phyloP scores from a whole-genome alignment of 768 basidiomycete species.

The Dictyophora rubrovolvata region DNA sequence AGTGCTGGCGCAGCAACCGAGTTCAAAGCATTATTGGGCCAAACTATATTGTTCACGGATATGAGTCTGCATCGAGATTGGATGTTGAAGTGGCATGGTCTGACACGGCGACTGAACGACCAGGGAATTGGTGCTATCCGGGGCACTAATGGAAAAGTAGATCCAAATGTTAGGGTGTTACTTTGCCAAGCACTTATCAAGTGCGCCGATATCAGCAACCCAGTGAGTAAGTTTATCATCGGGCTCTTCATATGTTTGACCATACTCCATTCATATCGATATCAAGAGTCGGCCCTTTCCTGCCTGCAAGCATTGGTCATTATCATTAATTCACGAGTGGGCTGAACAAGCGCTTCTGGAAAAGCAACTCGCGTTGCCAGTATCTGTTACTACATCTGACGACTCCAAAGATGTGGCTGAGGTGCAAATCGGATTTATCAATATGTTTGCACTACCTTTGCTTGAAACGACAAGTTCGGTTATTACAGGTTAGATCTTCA shows the following conservation, averaged over 20 bases:
- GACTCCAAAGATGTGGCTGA: slow-evolving; percentile 56
- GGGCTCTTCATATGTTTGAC: neutral
- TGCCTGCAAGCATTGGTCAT: slow-evolving; percentile 91
- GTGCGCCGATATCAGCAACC: slow-evolving; percentile 98
- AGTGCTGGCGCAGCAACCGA: slow-evolving; percentile 14
- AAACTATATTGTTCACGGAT: slow-evolving; percentile 86
- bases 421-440: slow-evolving; percentile 85
- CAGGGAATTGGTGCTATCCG: slow-evolving; percentile 9
- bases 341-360: slow-evolving; percentile 81
- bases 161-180: slow-evolving; percentile 46
- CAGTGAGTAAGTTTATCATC: slow-evolving; percentile 47
- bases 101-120: slow-evolving; percentile 25
- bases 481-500: slow-evolving; percentile 52
- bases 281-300: slow-evolving; percentile 78
- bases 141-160: slow-evolving; percentile 24
- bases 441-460: slow-evolving; percentile 71
- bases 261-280: slow-evolving; percentile 2
- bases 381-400: slow-evolving; percentile 43
- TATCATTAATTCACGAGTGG: slow-evolving; percentile 86
- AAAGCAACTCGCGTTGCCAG: slow-evolving; percentile 59
- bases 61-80: slow-evolving; percentile 87
- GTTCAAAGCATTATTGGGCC: slow-evolving; percentile 67
- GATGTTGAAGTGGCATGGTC: slow-evolving; percentile 51
- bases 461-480: slow-evolving; percentile 64
- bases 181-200: slow-evolving; percentile 90